Evolutionary conservation across 1,284 basidiomycete genomes (phyloP), one percentile per base, ranked within the genome.

Genomic region (Prillingera fragicola): DNA sequence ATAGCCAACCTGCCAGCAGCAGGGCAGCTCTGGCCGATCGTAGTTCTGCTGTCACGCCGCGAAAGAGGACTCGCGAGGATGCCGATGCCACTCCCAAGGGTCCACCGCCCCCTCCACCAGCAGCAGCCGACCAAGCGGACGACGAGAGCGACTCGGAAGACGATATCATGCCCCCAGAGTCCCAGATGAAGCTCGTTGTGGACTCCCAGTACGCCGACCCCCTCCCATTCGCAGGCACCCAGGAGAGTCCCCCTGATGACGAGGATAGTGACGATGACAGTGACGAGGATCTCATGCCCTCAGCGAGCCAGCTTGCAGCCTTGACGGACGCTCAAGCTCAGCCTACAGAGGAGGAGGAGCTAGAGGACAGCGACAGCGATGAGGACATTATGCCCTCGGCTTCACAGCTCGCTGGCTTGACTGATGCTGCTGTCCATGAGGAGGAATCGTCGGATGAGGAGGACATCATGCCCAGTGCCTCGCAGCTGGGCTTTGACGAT

Each of bases 141-240:
- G 36, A 41, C 12, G 41, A 44, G 22, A 41, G 22, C n/a, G 29
- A 39, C 25, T 8, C 8, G 5, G 38, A 39, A 8, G 37, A 23
- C 18, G 26, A 29, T 15, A 6, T 28, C 17, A 9, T 23, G 5
- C 37, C 37, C 3, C 18, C 23, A 12, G 34, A 35, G 22, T 35
- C 34, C 6, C 34, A 35, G 23, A 24, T 33, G 5, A 21, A 33
- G 4, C 33, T n/a, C n/a, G n/a, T n/a, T n/a, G n/a, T n/a, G n/a
- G n/a, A n/a, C n/a, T n/a, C n/a, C n/a, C n/a, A n/a, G n/a, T n/a
- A n/a, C n/a, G n/a, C n/a, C n/a, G 26, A 28, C n/a, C 8, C 26
- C 26, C 26, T 9, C 8, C 9, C n/a, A 18, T 33, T 33, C 9
- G 17, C 8, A 8, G 17, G 32, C 14, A 7, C 8, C 9, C 12